Base-by-base conservation (phyloP, 164 flowering plant species). In the Chimonanthus salicifolius region DNA sequence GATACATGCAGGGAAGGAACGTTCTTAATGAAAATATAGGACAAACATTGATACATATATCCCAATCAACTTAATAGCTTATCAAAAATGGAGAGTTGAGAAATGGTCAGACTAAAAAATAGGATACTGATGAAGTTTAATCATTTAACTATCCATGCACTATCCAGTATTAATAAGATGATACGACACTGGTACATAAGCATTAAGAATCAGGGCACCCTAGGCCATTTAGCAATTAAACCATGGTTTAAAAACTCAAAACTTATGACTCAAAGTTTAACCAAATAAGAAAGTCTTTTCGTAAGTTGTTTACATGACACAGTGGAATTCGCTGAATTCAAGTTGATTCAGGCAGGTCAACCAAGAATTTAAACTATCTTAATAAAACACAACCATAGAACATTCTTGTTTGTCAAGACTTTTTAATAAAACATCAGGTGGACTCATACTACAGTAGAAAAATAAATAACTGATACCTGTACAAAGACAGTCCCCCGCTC, bases 401-500 rank as follows among this genome's bases (percentile, higher is more conserved):
- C 33, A 33, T 33, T 33, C 33, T 33, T 33, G 33, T 33, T 33
- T 33, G 33, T 33, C 33, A 33, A 33, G 33, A 33, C 1, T 33
- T 33, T 33, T 33, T 7, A 51, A 54, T 13, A 54, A 54, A 54
- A 54, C 15, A 54, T 54, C 10, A 54, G 60, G 60, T 13, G 11
- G 60, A 10, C 60, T 10, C 60, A 54, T 16, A 54, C 15, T 13
- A 13, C 60, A 4, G 20, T 9, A 62, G 7, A 62, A 8, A 15
- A 5, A 72, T 63, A 63, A 8, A 63, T 16, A 73, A 44, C 1
- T 47, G 49, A 45, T 86, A 94, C 98, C 96, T 92, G 97, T 2
- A 90, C 90, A 80, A 82, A 92, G 68, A 92, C 88, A 76, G 88
- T 87, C 54, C 98, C 98, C 9, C 86, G 80, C 78, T 94, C 95